Percentiles rank a stretch among this genome's conserved stretches.
Evolutionary conservation across 306 rosid species (phyloP).

Genomic region (Adenanthera pavonina): DNA sequence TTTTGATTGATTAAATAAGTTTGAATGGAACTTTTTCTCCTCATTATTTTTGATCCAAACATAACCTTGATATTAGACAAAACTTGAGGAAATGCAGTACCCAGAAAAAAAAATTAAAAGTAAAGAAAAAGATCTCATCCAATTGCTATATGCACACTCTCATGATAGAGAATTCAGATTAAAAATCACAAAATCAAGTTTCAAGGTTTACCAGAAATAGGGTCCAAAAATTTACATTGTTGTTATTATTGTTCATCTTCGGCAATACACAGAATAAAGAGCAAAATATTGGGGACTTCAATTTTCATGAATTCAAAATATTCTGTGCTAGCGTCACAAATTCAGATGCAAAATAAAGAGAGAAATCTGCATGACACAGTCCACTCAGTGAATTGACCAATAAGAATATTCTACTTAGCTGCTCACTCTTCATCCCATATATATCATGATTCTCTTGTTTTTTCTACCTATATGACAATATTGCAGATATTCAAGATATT

Average conservation of each 20-base stretch:
- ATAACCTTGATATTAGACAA: not conserved
- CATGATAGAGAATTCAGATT: not conserved
- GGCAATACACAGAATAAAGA: not conserved
- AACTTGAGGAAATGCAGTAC: not conserved
- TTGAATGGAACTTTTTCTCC: not conserved
- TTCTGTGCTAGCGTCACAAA: not conserved
- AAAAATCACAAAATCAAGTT: too few species aligned
- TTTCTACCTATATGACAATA: not conserved
- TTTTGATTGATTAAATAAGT: not conserved
- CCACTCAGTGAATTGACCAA: constrained; percentile 34
- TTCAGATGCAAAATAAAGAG: constrained; percentile 3
- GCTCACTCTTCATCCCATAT: not conserved
- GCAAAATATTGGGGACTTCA: constrained; percentile 8
- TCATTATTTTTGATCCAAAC: not conserved
- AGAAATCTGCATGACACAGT: constrained; percentile 19
- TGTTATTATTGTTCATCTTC: not conserved
- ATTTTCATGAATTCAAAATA: constrained; percentile 24
- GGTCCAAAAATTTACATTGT: not conserved
- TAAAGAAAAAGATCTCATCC: too few species aligned
- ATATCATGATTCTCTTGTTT: constrained; percentile 29
- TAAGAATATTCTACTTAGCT: constrained; percentile 14
- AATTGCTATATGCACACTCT: too few species aligned
- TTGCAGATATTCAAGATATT: not conserved
- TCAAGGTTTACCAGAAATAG: not conserved
- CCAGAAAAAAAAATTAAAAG: too few species aligned